Base-by-base conservation (phyloP, 2,329 filamentous ascomycete genomes). In the Hawksworthiomyces lignivorus region DNA sequence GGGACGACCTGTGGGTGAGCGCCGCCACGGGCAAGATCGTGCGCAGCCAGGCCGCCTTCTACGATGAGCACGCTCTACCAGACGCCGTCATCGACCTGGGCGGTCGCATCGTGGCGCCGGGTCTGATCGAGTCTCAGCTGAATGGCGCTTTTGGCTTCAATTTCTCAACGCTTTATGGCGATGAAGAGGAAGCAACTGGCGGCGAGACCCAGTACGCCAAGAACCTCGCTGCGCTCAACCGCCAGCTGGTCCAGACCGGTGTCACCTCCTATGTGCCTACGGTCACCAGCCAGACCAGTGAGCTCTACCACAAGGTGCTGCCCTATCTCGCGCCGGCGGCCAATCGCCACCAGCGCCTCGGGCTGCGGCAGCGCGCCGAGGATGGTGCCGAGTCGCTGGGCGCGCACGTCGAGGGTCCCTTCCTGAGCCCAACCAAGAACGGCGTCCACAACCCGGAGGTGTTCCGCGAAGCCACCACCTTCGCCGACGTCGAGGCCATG, bases 101-200 rank as follows among this genome's bases (percentile, higher is more conserved):
- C 39, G 87, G 87, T 45, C 86, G 86, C 53, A 90, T 95, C 50
- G 60, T 96, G 17, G 79, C 84, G 1, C 87, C 89, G 0, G 89
- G 89, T 20, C 73, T 96, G 56, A 92, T 96, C 53, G 89, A 96
- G 51, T 83, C 84, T 39, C 89, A 96, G 62, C 79, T 96, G 52
- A 96, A 96, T 56, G 89, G 89, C 36, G 88, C 85, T 9, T 90
- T 88, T 55, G 88, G 88, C 43, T 94, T 95, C 69, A 90, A 95
- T 67, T 95, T 94, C 61, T 92, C 87, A 4, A 78, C 80, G 1
- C 70, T 87, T 9, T 77, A 84, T n/a, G 72, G 80, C 14, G 77
- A 83, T 54, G 49, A 48, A 38, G 42, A 28, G 8, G 29, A 4
- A 7, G 36, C 21, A 4, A 27, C 15, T 5, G 15, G 14, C 9